Conservation (phyloP, 2,329 filamentous ascomycete genomes). For the Aspergillus flavus region DNA sequence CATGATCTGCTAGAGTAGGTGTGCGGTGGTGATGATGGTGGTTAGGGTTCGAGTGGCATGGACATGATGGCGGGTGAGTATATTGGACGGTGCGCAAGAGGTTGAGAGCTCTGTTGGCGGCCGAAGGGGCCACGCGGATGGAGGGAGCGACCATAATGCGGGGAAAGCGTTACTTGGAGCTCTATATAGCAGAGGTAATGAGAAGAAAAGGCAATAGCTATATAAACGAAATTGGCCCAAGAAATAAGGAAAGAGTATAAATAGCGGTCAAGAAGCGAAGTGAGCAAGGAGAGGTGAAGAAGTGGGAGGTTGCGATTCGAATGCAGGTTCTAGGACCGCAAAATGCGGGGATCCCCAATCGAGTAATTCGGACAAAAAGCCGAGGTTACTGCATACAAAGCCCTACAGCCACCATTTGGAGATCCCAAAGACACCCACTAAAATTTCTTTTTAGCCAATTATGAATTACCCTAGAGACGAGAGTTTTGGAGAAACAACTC, state of each 20-base stretch:
- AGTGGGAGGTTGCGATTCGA: conserved; percentile 1
- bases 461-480: neutral
- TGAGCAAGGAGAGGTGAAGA: neutral
- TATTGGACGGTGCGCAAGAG: conserved; percentile 88
- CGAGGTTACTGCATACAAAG: conserved; percentile 17
- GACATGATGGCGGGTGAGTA: conserved; percentile 82
- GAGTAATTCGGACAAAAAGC: conserved; percentile 27
- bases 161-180: neutral
- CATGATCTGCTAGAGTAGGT: conserved; percentile 54
- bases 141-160: conserved; percentile 40
- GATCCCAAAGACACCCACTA: neutral
- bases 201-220: neutral
- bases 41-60: conserved; percentile 87
- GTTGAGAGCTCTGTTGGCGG: conserved; percentile 53
- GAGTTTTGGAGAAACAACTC: neutral
- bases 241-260: neutral
- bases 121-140: conserved; percentile 49
- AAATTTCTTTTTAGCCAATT: neutral
- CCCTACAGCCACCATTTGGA: neutral
- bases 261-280: neutral
- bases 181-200: neutral
- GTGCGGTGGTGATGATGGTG: conserved; percentile 73
- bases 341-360: conserved; percentile 26
- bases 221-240: neutral
- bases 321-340: conserved; percentile 2